Base-by-base conservation (phyloP, 1,284 basidiomycete species). In the Cutaneotrichosporon sp. region DNA sequence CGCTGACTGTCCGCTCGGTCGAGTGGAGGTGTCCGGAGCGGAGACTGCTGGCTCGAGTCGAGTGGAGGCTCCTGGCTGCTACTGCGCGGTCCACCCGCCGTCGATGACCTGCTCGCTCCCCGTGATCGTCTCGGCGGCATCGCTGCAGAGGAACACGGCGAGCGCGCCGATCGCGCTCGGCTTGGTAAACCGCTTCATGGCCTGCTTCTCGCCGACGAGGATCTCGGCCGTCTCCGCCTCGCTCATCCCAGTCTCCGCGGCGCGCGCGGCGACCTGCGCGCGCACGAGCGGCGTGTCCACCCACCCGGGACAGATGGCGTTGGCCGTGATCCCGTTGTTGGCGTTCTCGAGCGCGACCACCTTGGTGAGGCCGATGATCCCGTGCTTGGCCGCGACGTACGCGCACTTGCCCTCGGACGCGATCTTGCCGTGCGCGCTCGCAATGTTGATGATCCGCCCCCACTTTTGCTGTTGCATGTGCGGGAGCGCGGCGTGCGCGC, bases 241-340 rank as follows among this genome's bases (percentile, higher is more conserved):
- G 9, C 34, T 54, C 7, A 54, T 43, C 18, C 53, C 56, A 10
- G 58, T 47, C 11, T 34, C 14, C 22, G 7, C 8, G 1, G 56
- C 61, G 36, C 56, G 52, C 14, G 46, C 53, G 22, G 45, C 53
- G 38, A 62, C 54, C 61, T 62, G 61, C 42, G 25, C 1, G 29
- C 24, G 9, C 10, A 59, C 61, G 9, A 62, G 54, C 22, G 61
- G 61, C 18, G 61, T 62, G 18, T 43, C 24, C 13, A 62, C 56
- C 61, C 61, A 62, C 11, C 61, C 61, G 22, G 61, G 61, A 14
- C 61, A 62, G 38, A 62, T 62, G 24, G 56, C 54, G 53, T 62
- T 62, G 52, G 45, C 61, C 1, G 61, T 62, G 29, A 62, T 46
- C n/a, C 54, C 54, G 7, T 6, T 11, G 42, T 62, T 55, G 20